Percentiles rank a stretch among this genome's conserved stretches.
These are phyloP conservation scores for Plasmodium vinckei DNA, from an alignment of 169 alveolate species.

Conservation along the genomic window DNA sequence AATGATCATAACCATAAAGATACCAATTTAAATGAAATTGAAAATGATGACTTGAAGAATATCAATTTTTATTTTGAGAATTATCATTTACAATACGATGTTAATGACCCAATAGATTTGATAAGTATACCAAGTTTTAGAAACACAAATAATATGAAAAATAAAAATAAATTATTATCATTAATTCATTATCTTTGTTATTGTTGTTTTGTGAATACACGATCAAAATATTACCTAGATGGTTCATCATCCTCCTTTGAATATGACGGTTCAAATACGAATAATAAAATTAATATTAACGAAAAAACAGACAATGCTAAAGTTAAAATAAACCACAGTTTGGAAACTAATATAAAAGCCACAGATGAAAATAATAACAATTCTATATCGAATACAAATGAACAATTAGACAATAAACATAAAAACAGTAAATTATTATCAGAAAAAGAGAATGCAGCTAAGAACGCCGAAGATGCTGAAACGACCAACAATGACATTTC, in stretches of 20 bases:
- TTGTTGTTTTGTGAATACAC: constrained; percentile 71
- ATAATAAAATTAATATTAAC: not conserved
- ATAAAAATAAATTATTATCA: constrained; percentile 53
- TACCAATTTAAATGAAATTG: not conserved
- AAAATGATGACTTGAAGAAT: not conserved
- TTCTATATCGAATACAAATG: too few relatives aligned
- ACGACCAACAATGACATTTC: too few relatives aligned
- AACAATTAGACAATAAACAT: too few relatives aligned
- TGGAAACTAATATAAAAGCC: not conserved
- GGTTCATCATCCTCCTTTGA: not conserved
- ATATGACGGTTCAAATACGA: not conserved
- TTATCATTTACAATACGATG: constrained; percentile 42
- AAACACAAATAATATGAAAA: constrained; percentile 31
- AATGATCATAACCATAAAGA: not conserved
- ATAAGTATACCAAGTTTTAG: constrained; percentile 24
- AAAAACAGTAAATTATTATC: too few relatives aligned
- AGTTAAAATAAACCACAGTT: not conserved
- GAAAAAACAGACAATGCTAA: not conserved
- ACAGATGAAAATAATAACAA: not conserved
- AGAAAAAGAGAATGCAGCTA: too few relatives aligned
- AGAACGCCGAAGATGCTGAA: too few relatives aligned
- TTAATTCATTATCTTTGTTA: constrained; percentile 74
- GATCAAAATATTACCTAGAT: constrained; percentile 32
- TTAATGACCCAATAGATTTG: constrained; percentile 42
- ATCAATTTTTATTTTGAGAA: constrained; percentile 51